These are phyloP conservation scores for Blakeslea trispora DNA, from an alignment of 371 early-diverging fungal species.

Conservation along the genomic window DNA sequence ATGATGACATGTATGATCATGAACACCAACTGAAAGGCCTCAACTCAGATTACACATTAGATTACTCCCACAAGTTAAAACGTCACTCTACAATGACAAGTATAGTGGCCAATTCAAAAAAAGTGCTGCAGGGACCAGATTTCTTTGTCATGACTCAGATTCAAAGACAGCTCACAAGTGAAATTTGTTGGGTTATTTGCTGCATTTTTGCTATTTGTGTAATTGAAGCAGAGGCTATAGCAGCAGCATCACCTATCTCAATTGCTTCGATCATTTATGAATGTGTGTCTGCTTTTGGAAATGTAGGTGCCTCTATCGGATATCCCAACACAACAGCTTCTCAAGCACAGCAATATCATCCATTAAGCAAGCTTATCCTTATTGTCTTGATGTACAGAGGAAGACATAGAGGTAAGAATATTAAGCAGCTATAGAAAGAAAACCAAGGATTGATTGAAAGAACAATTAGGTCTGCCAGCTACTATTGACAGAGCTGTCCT, in stretches of 20 bases:
- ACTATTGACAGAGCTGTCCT: slow-evolving; percentile 52
- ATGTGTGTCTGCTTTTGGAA: slow-evolving; percentile 53
- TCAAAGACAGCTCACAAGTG: slow-evolving; percentile 49
- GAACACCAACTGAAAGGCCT: slow-evolving; percentile 9
- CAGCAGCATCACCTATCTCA: slow-evolving; percentile 43
- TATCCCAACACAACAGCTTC: slow-evolving; percentile 40
- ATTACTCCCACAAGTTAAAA: slow-evolving; percentile 29
- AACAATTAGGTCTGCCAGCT: slow-evolving; percentile 41
- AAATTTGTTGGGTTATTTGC: slow-evolving; percentile 49
- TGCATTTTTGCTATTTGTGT: slow-evolving; percentile 41
- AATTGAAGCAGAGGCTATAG: slow-evolving; percentile 33
- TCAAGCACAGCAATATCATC: slow-evolving; percentile 40
- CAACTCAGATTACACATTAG: no score
- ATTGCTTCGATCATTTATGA: slow-evolving; percentile 46
- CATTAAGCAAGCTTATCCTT: slow-evolving; percentile 42
- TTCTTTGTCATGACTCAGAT: slow-evolving; percentile 52
- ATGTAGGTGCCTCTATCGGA: slow-evolving; percentile 45
- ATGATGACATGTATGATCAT: slow-evolving; percentile 18
- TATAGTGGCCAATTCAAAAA: slow-evolving; percentile 38
- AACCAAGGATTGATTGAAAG: neutral
- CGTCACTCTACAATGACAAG: slow-evolving; percentile 41
- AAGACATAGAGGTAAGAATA: slow-evolving; percentile 43
- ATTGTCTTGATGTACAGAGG: slow-evolving; percentile 52
- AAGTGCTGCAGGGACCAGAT: slow-evolving; percentile 40
- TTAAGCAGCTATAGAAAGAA: neutral